Percentiles rank a stretch among this genome's conserved stretches.
These are phyloP conservation scores for Holtermannia corniformis DNA, from an alignment of 768 basidiomycete genomes.

Conservation along the genomic window DNA sequence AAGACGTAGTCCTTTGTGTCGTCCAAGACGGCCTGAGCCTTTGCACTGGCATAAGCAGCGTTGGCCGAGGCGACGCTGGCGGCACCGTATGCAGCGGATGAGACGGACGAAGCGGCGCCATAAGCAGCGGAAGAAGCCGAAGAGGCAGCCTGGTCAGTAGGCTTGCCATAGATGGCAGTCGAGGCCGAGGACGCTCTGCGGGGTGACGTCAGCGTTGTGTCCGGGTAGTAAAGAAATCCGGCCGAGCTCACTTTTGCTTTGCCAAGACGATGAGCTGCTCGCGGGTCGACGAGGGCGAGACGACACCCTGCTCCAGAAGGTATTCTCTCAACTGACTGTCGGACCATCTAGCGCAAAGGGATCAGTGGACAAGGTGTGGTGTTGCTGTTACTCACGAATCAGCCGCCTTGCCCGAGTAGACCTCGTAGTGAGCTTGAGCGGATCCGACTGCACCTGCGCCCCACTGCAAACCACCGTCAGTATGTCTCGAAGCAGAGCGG, in stretches of 20 bases:
- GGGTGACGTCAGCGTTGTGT: constrained; percentile 31
- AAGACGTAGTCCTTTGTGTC: constrained; percentile 77
- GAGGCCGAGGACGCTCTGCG: constrained; percentile 51
- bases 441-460: constrained; percentile 32
- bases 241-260: constrained; percentile 48
- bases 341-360: constrained; percentile 51
- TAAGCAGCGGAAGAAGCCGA: constrained; percentile 30
- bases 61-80: constrained; percentile 18
- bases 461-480: constrained; percentile 17
- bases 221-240: background rate
- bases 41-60: constrained; percentile 36
- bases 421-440: constrained; percentile 39
- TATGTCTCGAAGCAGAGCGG: background rate
- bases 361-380: background rate
- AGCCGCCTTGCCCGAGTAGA: constrained; percentile 1
- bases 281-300: constrained; percentile 65
- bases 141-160: constrained; percentile 42
- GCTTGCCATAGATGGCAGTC: constrained; percentile 47
- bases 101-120: constrained; percentile 31
- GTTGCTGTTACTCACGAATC: background rate
- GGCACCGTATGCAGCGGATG: constrained; percentile 28
- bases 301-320: constrained; percentile 75
- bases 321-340: constrained; percentile 72
- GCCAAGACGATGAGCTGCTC: constrained; percentile 74
- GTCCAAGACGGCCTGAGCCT: constrained; percentile 46